Evolutionary conservation across 305 asterid genomes (phyloP).

Genomic region (Fraxinus sp.): DNA sequence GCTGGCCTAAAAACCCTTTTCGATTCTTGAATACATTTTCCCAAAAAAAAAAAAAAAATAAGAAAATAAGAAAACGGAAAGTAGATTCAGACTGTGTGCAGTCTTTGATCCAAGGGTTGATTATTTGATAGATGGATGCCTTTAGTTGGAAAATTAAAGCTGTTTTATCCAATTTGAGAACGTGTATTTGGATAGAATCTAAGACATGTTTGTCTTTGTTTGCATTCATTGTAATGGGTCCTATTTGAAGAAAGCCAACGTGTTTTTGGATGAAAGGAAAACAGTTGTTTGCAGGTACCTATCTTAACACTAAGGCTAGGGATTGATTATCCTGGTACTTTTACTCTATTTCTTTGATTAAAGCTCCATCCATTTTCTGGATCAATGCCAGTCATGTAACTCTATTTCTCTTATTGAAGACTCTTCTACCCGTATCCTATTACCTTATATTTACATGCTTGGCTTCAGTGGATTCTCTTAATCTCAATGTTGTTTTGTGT

Average conservation of each 20-base stretch:
- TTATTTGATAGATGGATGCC: background rate
- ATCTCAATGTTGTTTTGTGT: background rate
- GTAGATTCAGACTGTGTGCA: background rate
- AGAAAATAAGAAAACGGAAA: background rate
- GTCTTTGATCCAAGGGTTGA: background rate
- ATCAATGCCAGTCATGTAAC: background rate
- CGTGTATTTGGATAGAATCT: background rate
- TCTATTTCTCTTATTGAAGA: background rate
- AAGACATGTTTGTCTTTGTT: background rate
- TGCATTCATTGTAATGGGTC: background rate
- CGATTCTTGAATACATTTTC: background rate
- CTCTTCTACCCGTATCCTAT: background rate
- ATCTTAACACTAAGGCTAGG: background rate
- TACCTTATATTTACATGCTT: background rate
- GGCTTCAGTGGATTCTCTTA: background rate
- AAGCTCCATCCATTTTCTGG: background rate
- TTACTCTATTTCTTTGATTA: background rate
- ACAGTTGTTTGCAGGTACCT: background rate
- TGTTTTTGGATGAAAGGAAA: background rate
- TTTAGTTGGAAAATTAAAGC: background rate
- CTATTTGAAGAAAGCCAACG: background rate
- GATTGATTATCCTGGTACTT: background rate
- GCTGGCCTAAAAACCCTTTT: background rate
- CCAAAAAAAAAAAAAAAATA: background rate
- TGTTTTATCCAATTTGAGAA: background rate